These are phyloP conservation scores for Hypoxylon sp. DNA, from an alignment of 2,329 filamentous ascomycete species.

Conservation along the genomic window DNA sequence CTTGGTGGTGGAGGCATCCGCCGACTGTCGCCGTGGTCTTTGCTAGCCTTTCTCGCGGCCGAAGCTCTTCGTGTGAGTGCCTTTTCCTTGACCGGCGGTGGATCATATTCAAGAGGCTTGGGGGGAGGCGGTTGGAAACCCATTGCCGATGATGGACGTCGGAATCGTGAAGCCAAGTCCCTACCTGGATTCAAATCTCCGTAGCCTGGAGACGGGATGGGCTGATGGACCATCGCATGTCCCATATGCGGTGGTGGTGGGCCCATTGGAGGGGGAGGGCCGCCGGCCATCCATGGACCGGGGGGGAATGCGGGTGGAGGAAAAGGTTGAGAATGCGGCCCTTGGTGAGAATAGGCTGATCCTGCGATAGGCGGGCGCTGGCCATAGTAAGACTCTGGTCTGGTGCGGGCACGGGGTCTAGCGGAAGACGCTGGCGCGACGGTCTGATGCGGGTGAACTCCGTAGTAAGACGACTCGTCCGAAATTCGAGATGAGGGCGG, in stretches of 20 bases:
- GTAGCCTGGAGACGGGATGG: slow-evolving; percentile 27
- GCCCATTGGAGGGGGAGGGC: slow-evolving; percentile 28
- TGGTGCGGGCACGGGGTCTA: slow-evolving; percentile 53
- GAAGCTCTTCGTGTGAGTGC: slow-evolving; percentile 54
- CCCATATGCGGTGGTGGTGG: slow-evolving; percentile 26
- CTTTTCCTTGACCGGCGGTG: slow-evolving; percentile 48
- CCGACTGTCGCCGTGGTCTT: slow-evolving; percentile 54
- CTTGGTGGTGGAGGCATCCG: slow-evolving; percentile 61
- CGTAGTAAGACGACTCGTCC: slow-evolving; percentile 52
- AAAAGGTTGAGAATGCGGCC: slow-evolving; percentile 42
- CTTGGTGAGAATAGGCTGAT: slow-evolving; percentile 48
- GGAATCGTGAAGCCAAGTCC: slow-evolving; percentile 43
- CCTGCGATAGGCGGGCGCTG: slow-evolving; percentile 51
- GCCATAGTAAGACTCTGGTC: slow-evolving; percentile 52
- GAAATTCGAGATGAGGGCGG: slow-evolving; percentile 46
- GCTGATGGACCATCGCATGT: slow-evolving; percentile 36
- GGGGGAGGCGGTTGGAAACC: slow-evolving; percentile 50
- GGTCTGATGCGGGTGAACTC: slow-evolving; percentile 46
- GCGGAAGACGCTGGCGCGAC: slow-evolving; percentile 42
- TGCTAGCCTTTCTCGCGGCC: slow-evolving; percentile 48
- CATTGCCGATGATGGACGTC: slow-evolving; percentile 52
- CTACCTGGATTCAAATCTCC: slow-evolving; percentile 30
- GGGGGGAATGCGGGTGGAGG: slow-evolving; percentile 42
- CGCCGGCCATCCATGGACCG: slow-evolving; percentile 27
- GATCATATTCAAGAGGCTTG: slow-evolving; percentile 54